These are phyloP conservation scores for Clarireedia homoeocarpa DNA, from an alignment of 2,329 filamentous ascomycete species.

Conservation along the genomic window DNA sequence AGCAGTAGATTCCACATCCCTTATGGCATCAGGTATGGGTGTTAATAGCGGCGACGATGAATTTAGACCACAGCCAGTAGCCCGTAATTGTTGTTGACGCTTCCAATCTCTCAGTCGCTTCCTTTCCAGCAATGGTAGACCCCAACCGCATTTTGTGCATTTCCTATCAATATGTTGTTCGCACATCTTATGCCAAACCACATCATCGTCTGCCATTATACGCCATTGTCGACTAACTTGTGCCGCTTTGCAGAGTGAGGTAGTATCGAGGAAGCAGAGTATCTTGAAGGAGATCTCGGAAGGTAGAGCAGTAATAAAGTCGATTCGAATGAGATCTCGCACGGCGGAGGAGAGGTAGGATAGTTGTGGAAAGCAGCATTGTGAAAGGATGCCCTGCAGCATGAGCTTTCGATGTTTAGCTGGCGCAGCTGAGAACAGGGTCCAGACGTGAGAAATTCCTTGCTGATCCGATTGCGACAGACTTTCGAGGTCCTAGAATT, in stretches of 20 bases:
- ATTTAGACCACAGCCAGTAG: constrained; percentile 49
- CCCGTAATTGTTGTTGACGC: constrained; percentile 69
- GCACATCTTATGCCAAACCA: constrained; percentile 98
- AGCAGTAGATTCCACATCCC: constrained; percentile 6
- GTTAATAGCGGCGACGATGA: constrained; percentile 44
- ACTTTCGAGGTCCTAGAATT: constrained; percentile 64
- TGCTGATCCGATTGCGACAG: constrained; percentile 83
- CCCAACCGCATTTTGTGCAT: constrained; percentile 94
- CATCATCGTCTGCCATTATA: constrained; percentile 86
- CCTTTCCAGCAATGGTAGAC: constrained; percentile 78
- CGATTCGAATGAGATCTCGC: constrained; percentile 92
- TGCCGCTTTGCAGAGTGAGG: constrained; percentile 89
- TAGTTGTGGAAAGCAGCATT: constrained; percentile 95
- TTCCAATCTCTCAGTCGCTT: constrained; percentile 74
- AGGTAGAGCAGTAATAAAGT: constrained; percentile 85
- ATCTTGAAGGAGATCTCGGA: constrained; percentile 91
- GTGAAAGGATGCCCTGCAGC: constrained; percentile 90
- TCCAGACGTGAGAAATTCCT: constrained; percentile 96
- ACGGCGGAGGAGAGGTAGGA: constrained; percentile 88
- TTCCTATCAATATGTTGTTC: constrained; percentile 93
- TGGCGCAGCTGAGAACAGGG: constrained; percentile 90
- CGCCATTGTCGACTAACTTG: constrained; percentile 89
- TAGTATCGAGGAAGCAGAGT: constrained; percentile 84
- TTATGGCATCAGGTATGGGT: constrained; percentile 34
- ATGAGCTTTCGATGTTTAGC: constrained; percentile 92